These are phyloP conservation scores for Naegleria lovaniensis DNA, from an alignment of 208 protist genomes.

Conservation along the genomic window DNA sequence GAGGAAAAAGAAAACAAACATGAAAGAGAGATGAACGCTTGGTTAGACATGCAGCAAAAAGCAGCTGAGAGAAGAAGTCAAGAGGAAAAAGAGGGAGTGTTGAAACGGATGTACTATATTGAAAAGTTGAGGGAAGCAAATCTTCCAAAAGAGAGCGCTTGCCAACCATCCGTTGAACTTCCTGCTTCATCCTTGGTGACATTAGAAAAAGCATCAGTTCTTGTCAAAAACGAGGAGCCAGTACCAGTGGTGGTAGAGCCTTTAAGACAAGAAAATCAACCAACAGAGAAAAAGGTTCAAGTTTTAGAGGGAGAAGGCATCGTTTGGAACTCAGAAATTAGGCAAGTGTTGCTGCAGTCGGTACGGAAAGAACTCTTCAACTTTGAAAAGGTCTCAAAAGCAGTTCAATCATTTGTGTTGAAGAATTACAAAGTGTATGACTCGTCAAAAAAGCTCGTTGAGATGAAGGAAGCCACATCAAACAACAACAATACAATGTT, in stretches of 20 bases:
- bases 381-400: not conserved
- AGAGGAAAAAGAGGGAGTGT: not conserved
- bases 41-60: not conserved
- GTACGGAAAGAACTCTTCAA: not conserved
- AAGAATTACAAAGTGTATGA: not conserved
- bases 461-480: not conserved
- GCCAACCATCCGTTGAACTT: no score
- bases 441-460: not conserved
- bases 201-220: no score
- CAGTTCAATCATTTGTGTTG: not conserved
- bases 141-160: no score
- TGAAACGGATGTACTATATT: not conserved
- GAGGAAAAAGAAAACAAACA: slow-evolving; percentile 54
- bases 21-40: slow-evolving; percentile 59
- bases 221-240: no score
- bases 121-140: not conserved
- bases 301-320: no score
- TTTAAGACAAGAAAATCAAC: no score
- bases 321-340: not conserved
- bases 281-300: no score
- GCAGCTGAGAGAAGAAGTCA: not conserved
- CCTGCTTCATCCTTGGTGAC: no score
- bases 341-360: not conserved
- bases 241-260: no score
- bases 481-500: not conserved